Conservation (phyloP, 257 asterid species). For the Knoxia roxburghii region DNA sequence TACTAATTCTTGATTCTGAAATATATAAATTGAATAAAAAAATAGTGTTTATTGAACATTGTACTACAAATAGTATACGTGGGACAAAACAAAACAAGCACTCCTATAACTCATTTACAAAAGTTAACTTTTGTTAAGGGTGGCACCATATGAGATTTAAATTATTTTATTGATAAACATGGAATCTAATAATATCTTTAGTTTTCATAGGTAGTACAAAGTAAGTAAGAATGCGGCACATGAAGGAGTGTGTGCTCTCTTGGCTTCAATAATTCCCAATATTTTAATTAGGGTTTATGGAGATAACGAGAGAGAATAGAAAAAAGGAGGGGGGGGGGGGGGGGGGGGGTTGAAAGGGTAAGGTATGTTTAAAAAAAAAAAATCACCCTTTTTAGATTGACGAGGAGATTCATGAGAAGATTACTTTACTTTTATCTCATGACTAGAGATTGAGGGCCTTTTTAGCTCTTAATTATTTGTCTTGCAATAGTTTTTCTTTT, state of each 20-base stretch:
- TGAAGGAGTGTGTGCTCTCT: conserved; percentile 17
- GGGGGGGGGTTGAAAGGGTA: neutral
- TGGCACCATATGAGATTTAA: too few relatives aligned
- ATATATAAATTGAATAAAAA: too few relatives aligned
- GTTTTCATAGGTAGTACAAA: too few relatives aligned
- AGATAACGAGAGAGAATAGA: conserved; percentile 14
- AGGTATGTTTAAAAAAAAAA: conserved; percentile 36
- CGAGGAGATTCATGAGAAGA: conserved; percentile 64
- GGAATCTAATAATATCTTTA: neutral
- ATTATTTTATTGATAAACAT: too few relatives aligned
- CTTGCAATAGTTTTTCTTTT: conserved; percentile 22
- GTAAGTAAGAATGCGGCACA: neutral
- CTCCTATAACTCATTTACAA: too few relatives aligned
- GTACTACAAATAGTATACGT: too few relatives aligned
- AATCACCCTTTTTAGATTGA: conserved; percentile 47
- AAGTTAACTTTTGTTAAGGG: too few relatives aligned
- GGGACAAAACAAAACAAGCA: too few relatives aligned
- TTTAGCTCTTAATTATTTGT: conserved; percentile 37
- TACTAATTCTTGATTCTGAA: too few relatives aligned
- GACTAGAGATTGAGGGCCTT: conserved; percentile 52
- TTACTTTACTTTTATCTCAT: conserved; percentile 15
- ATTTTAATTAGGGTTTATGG: conserved; percentile 13
- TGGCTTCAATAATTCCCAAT: conserved; percentile 15
- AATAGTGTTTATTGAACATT: too few relatives aligned
- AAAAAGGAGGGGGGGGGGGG: neutral